Evolutionary conservation across 768 basidiomycete genomes (phyloP).

Genomic region (Paxillus involutus): DNA sequence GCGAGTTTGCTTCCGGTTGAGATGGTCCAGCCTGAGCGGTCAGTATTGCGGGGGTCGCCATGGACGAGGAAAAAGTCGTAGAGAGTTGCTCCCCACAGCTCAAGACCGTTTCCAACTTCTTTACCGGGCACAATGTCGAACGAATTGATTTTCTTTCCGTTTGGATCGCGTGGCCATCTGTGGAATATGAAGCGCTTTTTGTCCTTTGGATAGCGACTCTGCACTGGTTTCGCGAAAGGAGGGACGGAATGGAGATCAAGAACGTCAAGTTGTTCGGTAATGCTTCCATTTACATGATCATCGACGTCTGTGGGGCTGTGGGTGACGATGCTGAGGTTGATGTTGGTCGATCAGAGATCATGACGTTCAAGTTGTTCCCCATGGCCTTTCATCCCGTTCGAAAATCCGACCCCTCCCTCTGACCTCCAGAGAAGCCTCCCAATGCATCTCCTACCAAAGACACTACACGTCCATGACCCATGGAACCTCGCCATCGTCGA

Average conservation of each 20-base stretch:
- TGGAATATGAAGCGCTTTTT: constrained; percentile 19
- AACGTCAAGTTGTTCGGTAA: not conserved
- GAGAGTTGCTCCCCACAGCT: constrained; percentile 29
- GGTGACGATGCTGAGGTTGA: not conserved
- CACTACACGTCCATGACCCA: constrained; percentile 45
- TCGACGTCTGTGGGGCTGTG: not conserved
- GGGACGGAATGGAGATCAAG: constrained; percentile 10
- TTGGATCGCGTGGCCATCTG: constrained; percentile 28
- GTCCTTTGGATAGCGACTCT: not conserved
- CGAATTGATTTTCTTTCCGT: constrained; percentile 12
- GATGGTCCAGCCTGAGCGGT: not conserved
- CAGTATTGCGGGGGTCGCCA: not conserved
- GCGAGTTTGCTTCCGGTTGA: constrained; percentile 24
- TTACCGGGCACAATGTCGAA: constrained; percentile 16
- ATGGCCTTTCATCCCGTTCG: constrained; percentile 42
- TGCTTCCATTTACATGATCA: not conserved
- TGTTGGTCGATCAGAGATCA: not conserved
- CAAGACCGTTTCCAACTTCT: constrained; percentile 16
- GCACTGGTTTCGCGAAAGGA: too few species aligned
- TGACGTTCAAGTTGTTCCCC: constrained; percentile 16
- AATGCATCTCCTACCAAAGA: constrained; percentile 38
- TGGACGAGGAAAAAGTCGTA: constrained; percentile 26
- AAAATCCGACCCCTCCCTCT: constrained; percentile 19
- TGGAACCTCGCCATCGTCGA: constrained; percentile 32
- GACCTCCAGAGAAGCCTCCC: constrained; percentile 32